Percentiles rank a stretch among this genome's conserved stretches.
These are phyloP conservation scores for Pseudogymnoascus pannorum DNA, from an alignment of 2,329 filamentous ascomycete species.

Conservation along the genomic window DNA sequence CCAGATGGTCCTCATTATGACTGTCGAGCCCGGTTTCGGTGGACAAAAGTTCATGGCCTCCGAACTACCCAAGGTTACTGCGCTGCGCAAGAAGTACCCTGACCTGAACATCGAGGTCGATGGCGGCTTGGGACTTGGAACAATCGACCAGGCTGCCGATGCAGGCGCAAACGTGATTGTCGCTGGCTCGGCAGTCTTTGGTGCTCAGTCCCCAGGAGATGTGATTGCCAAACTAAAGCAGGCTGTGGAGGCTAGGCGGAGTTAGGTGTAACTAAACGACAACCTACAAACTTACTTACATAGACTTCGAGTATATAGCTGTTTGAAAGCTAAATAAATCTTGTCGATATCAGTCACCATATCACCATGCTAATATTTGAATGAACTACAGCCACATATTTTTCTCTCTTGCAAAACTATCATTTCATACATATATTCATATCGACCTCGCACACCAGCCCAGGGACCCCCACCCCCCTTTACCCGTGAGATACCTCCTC, in stretches of 20 bases:
- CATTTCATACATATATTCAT: background rate
- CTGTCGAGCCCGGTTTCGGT: slow-evolving; percentile 92
- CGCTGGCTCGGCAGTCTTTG: slow-evolving; percentile 91
- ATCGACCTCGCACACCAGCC: no score
- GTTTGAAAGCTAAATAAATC: background rate
- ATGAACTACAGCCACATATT: background rate
- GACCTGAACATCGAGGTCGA: slow-evolving; percentile 96
- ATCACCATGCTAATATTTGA: background rate
- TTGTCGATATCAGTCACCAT: background rate
- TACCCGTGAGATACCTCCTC: no score
- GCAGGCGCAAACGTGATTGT: slow-evolving; percentile 98
- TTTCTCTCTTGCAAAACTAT: background rate
- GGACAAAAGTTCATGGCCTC: slow-evolving; percentile 98
- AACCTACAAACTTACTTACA: background rate
- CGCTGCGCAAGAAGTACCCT: slow-evolving; percentile 75
- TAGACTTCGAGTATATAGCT: slow-evolving; percentile 6
- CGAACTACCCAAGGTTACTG: slow-evolving; percentile 87
- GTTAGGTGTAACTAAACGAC: slow-evolving; percentile 34
- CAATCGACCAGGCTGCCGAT: slow-evolving; percentile 88
- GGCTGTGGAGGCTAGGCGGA: slow-evolving; percentile 61
- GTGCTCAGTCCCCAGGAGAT: slow-evolving; percentile 77
- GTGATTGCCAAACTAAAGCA: slow-evolving; percentile 78
- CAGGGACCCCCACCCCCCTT: no score
- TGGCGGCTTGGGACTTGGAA: slow-evolving; percentile 78
- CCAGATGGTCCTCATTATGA: slow-evolving; percentile 98